phyloP scores from a whole-genome alignment of 768 basidiomycete genomes.

The Boletus pseudo-olivaceus region DNA sequence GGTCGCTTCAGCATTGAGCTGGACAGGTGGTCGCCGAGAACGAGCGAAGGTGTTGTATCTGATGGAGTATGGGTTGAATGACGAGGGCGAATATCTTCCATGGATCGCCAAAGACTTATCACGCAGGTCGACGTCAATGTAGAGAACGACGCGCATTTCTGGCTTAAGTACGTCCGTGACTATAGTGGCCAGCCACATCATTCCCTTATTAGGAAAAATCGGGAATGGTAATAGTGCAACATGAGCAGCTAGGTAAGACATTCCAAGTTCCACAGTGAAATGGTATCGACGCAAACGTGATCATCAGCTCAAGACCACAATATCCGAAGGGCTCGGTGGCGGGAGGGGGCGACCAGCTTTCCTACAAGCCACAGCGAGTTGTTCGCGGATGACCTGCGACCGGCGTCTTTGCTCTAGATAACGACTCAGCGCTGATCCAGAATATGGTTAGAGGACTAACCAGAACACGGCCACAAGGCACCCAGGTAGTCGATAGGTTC shows the following conservation, averaged over 20 bases:
- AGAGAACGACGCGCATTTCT: conserved; percentile 15
- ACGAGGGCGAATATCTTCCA: conserved; percentile 13
- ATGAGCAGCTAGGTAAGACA: background rate
- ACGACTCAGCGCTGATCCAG: conserved; percentile 4
- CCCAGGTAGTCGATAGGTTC: conserved; percentile 60
- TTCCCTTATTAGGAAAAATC: conserved; percentile 20
- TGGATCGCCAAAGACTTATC: conserved; percentile 14
- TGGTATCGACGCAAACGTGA: background rate
- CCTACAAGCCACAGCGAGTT: conserved; percentile 44
- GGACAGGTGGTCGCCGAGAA: conserved; percentile 15
- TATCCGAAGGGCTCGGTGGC: conserved; percentile 25
- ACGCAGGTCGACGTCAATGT: conserved; percentile 17
- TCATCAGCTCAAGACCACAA: background rate
- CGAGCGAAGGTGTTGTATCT: conserved; percentile 4
- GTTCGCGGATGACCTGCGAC: conserved; percentile 45
- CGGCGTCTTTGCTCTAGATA: conserved; percentile 48
- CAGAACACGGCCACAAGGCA: conserved; percentile 60
- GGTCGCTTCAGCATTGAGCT: conserved; percentile 50
- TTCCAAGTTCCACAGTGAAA: background rate
- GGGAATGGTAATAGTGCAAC: conserved; percentile 5
- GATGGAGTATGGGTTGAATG: background rate
- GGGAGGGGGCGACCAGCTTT: conserved; percentile 46
- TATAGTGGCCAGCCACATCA: conserved; percentile 23
- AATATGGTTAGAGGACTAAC: conserved; percentile 33
- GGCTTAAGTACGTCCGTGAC: conserved; percentile 21